Conservation (phyloP, 2,329 filamentous ascomycete species). For the Xylaria sp. region DNA sequence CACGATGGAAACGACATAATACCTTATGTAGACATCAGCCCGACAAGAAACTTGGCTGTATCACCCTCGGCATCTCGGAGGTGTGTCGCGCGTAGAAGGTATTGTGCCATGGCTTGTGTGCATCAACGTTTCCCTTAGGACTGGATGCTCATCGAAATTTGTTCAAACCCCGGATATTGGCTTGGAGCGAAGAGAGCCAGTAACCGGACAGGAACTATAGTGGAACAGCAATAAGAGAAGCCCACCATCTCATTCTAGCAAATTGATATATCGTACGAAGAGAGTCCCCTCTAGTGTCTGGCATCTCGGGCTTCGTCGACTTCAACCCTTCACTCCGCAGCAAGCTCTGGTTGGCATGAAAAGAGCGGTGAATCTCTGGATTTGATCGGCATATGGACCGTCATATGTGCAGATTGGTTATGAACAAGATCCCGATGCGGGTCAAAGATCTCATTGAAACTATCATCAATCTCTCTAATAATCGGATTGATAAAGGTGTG, state of each 20-base stretch:
- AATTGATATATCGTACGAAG: not conserved
- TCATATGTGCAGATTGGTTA: not conserved
- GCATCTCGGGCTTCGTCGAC: not conserved
- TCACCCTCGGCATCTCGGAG: not conserved
- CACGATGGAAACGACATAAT: slow-evolving; percentile 64
- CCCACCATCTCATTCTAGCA: slow-evolving; percentile 7
- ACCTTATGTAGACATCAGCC: slow-evolving; percentile 60
- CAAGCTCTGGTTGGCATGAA: not conserved
- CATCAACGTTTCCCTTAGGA: not conserved
- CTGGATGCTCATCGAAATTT: slow-evolving; percentile 5
- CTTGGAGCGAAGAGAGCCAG: not conserved
- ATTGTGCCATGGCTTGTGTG: slow-evolving; percentile 9
- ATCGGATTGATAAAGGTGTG: not conserved
- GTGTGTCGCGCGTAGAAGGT: not conserved
- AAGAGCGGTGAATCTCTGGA: slow-evolving; percentile 22
- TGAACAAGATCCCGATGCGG: not conserved
- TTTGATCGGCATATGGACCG: not conserved
- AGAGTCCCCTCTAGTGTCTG: slow-evolving; percentile 1
- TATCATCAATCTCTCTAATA: not conserved
- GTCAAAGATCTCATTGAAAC: not conserved
- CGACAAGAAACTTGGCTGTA: not conserved
- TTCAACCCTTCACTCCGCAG: slow-evolving; percentile 5
- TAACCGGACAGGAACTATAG: not conserved
- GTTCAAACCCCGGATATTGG: slow-evolving; percentile 5
- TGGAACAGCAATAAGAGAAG: slow-evolving; percentile 8